Conservation (phyloP, 2,329 filamentous ascomycete genomes). For the Talaromyces sp. region DNA sequence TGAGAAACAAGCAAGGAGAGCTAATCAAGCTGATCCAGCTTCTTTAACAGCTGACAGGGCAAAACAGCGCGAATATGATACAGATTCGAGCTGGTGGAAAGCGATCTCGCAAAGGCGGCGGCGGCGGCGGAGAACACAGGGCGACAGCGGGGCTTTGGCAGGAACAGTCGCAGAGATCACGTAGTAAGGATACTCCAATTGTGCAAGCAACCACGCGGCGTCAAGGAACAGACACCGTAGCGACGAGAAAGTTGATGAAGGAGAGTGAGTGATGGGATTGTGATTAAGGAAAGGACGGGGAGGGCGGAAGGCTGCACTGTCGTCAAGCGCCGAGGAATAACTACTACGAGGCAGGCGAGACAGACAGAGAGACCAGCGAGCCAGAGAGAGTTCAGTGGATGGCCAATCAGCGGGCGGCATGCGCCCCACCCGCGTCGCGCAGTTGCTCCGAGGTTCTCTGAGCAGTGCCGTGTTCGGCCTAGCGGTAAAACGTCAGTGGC, state of each 20-base stretch:
- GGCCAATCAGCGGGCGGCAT: neutral
- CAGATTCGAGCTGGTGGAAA: neutral
- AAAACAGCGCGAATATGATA: neutral
- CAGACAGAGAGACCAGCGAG: neutral
- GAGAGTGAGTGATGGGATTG: neutral
- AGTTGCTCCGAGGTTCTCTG: neutral
- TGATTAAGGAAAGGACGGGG: neutral
- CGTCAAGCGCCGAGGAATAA: neutral
- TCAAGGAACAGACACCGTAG: neutral
- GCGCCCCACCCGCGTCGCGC: neutral
- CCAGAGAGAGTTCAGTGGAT: neutral
- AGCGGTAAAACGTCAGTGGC: neutral
- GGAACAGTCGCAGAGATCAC: neutral
- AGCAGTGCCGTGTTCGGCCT: neutral
- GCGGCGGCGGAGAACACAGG: neutral
- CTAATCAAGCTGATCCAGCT: neutral
- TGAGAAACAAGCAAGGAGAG: neutral
- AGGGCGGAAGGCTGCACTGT: neutral
- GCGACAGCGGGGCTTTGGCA: neutral
- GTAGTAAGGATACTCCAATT: neutral
- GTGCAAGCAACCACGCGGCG: neutral
- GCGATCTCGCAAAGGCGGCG: neutral
- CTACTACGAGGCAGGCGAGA: neutral
- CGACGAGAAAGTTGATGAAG: neutral
- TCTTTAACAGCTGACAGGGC: neutral